Conservation (phyloP, 805 yeast genomes). For the Saccharomyces jurei region DNA sequence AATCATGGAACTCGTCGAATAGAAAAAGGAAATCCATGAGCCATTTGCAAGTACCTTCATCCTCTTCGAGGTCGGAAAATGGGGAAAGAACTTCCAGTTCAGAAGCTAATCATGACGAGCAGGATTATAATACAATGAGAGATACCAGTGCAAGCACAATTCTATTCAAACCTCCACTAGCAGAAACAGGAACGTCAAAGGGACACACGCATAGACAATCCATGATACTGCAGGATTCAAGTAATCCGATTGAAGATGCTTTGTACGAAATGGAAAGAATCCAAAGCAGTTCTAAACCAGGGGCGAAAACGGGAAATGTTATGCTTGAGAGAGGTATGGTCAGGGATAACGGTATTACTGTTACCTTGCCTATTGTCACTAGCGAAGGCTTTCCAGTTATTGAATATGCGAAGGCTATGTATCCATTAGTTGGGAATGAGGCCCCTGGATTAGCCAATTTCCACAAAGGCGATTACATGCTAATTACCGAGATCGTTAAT, state of each 20-base stretch:
- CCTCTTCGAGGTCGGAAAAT: neutral
- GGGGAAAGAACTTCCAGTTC: neutral
- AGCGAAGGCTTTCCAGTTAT: constrained; percentile 22
- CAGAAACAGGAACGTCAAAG: neutral
- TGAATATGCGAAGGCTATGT: constrained; percentile 27
- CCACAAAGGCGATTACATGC: constrained; percentile 25
- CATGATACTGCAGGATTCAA: constrained; percentile 20
- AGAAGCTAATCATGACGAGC: neutral
- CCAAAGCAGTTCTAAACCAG: constrained; percentile 15
- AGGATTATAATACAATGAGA: constrained; percentile 5
- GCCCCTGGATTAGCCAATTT: constrained; percentile 27
- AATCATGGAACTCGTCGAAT: constrained; percentile 30
- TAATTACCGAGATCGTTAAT: constrained; percentile 25
- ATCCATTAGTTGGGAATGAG: constrained; percentile 23
- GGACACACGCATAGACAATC: constrained; percentile 21
- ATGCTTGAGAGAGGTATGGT: constrained; percentile 17
- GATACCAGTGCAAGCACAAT: constrained; percentile 14
- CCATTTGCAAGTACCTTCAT: constrained; percentile 10
- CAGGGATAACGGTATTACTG: constrained; percentile 26
- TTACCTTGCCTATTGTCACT: constrained; percentile 25
- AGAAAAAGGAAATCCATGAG: constrained; percentile 28
- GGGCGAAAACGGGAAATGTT: constrained; percentile 10
- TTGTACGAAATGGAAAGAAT: constrained; percentile 26
- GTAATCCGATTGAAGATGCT: constrained; percentile 27
- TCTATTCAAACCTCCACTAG: neutral